Evolutionary conservation across 2,329 filamentous ascomycete species (phyloP), one percentile per base, ranked within the genome.

Genomic region (Ascomycota sp.): DNA sequence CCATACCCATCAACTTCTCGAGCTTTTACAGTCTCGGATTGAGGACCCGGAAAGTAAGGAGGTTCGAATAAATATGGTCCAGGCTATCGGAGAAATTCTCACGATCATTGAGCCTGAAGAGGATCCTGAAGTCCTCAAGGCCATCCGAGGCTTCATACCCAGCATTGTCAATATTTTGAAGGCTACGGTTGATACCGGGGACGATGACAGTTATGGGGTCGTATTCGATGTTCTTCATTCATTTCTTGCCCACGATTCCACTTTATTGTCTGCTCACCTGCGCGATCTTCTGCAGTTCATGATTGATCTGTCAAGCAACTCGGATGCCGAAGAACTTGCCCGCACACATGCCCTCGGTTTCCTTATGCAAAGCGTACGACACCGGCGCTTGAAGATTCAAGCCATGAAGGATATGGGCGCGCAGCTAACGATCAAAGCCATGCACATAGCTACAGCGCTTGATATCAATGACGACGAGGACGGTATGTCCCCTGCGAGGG

Each of bases 211-310:
- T 49, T 75, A 79, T 42, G 81, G 86, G 62, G 75, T 86, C 48
- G 72, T 82, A 19, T 98, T 95, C 43, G 89, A 95, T 50, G 83
- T 93, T 40, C 93, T 95, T 68, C 89, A 95, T 61, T 89, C 81
- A 30, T 75, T 94, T 44, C 69, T 98, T 31, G 79, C 78, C 38
- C 93, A 82, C 51, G 86, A 94, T 50, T 77, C 81, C 20, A 69
- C 80, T 28, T 68, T 95, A 30, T 61, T 95, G 30, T 78, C 75
- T 39, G 64, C 69, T 32, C 85, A 94, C 57, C 81, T 98, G 46
- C 81, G 76, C 48, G 82, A 94, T 44, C 67, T 98, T 7, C 65
- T 94, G 35, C 70, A 78, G 41, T 93, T 95, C 62, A 95, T 95
- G 81, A 76, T 92, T 44, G 75, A 89, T 35, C 65, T 98, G 32